Evolutionary conservation across 345 rosid genomes (phyloP).

Genomic region (Sonneratia alba): DNA sequence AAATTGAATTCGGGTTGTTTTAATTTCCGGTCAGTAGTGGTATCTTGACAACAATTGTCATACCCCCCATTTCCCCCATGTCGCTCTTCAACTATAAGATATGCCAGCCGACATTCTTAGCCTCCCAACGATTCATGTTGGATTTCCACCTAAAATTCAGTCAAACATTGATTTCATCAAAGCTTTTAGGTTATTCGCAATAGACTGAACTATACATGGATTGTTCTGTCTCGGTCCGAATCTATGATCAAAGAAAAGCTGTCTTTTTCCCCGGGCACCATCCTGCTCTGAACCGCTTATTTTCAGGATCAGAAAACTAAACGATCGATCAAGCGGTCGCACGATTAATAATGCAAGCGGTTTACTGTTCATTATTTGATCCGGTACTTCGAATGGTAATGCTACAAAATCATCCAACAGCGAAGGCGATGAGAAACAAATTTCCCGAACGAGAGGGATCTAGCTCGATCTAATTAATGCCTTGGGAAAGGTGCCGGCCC

Average conservation of each 20-base stretch:
- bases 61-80: no score
- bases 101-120: background rate
- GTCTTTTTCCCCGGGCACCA: no score
- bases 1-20: no score
- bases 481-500: background rate
- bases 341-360: background rate
- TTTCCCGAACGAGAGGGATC: background rate
- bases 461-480: background rate
- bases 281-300: no score
- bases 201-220: no score
- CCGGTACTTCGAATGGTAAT: background rate
- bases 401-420: background rate
- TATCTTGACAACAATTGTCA: no score
- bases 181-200: no score
- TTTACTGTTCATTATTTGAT: background rate
- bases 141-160: background rate
- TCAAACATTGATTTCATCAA: no score
- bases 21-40: no score
- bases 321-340: background rate
- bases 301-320: no score
- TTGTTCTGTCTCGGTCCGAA: no score
- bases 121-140: background rate
- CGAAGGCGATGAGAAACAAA: background rate
- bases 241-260: background rate
- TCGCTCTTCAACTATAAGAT: no score